Conservation (phyloP, 2,329 filamentous ascomycete genomes). For the Microdochium trichocladiopsis region DNA sequence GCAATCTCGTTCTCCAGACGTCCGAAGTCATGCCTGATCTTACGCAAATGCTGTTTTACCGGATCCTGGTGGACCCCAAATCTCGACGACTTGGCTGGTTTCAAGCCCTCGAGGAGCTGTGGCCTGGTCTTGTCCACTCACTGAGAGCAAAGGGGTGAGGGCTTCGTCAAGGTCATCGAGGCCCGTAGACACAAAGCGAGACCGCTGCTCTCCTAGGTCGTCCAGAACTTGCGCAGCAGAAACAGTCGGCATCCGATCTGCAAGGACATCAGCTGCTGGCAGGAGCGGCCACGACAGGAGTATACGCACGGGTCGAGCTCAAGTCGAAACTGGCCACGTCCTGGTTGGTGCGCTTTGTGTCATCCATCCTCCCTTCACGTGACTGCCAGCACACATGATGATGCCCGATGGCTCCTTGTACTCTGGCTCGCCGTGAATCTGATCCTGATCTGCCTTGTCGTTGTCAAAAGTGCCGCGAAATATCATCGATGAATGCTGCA, state of each 20-base stretch:
- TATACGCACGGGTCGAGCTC: slow-evolving; percentile 40
- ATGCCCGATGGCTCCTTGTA: not conserved
- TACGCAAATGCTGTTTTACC: slow-evolving; percentile 83
- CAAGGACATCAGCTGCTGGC: slow-evolving; percentile 7
- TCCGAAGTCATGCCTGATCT: slow-evolving; percentile 15
- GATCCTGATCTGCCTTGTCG: too few relatives aligned
- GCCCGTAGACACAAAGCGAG: slow-evolving; percentile 48
- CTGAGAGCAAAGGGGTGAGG: slow-evolving; percentile 25
- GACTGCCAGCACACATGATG: not conserved
- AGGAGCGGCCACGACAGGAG: not conserved
- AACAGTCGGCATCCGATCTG: slow-evolving; percentile 71
- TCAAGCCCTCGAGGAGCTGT: slow-evolving; percentile 49
- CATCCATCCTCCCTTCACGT: not conserved
- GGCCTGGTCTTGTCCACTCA: slow-evolving; percentile 3
- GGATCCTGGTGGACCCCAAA: slow-evolving; percentile 80
- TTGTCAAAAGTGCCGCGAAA: too few relatives aligned
- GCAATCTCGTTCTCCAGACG: not conserved
- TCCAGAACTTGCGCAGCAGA: slow-evolving; percentile 68
- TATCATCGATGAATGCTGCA: too few relatives aligned
- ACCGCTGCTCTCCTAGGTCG: slow-evolving; percentile 43
- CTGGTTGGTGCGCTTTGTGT: slow-evolving; percentile 21
- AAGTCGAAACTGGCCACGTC: slow-evolving; percentile 56
- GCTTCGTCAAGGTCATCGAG: slow-evolving; percentile 43
- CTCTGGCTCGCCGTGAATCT: not conserved
- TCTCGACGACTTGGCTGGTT: slow-evolving; percentile 73